Evolutionary conservation across 148 eudicot genomes (phyloP), one percentile per base, ranked within the genome.

Genomic region (Tetragonia tetragonoides): DNA sequence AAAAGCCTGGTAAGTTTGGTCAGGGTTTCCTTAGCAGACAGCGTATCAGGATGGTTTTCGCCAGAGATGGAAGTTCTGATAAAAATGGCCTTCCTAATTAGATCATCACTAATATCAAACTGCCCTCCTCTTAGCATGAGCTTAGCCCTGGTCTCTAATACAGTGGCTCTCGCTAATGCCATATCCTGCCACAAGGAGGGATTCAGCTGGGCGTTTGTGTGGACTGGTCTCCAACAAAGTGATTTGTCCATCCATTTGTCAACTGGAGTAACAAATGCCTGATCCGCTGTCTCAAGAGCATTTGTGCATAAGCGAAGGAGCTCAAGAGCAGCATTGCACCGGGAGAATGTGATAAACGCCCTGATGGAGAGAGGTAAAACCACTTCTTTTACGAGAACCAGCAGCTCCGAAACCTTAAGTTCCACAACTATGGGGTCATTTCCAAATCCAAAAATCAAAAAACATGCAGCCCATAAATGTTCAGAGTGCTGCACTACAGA

Each of bases 381-480:
- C 44, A 91, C 89, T 76, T 93, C 92, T 84, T 90, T 90, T 14
- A 93, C 89, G 6, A 96, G 82, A 65, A 87, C 74, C 53, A 93
- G 78, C 62, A 93, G 69, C 15, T 96, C 97, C 0, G 92, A 75
- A 42, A 90, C 89, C 78, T 93, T 93, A 40, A 90, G 85, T 80
- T 96, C 97, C 42, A 96, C 95, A 1, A 89, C 77, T 53, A 87
- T 83, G 0, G 92, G 97, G 60, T 93, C 97, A 57, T 86, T 90
- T 20, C 98, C 92, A 46, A 93, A 91, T 63, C 98, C 93, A 10
- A 96, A 87, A 24, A 93, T 70, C 64, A 91, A 77, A 83, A 93
- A 96, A 76, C 95, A 96, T 1, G 97, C 92, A 0, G 98, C 98
- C 99, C 99, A 96, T 46, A 91, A 63, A 82, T 96, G 99, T 14